These are phyloP conservation scores for Kluyveromyces sp. DNA, from an alignment of 1,139 yeast genomes.

Conservation along the genomic window DNA sequence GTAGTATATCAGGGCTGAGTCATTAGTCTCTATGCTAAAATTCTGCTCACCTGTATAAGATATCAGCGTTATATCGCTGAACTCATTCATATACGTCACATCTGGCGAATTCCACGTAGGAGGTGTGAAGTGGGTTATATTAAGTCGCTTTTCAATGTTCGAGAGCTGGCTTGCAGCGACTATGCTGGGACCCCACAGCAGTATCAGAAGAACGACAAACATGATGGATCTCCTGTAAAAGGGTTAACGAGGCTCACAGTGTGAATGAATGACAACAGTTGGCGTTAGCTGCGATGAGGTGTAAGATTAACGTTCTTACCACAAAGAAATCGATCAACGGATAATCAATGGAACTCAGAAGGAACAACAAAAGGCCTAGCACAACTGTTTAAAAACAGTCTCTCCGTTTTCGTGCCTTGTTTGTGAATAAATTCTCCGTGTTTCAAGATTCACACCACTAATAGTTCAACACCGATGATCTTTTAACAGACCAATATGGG, in stretches of 20 bases:
- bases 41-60: constrained; percentile 46
- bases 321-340: neutral
- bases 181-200: constrained; percentile 5
- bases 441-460: too few relatives aligned
- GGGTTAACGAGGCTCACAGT: too few relatives aligned
- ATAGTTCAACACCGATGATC: too few relatives aligned
- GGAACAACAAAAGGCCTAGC: neutral
- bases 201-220: neutral
- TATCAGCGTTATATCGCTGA: constrained; percentile 55
- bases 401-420: neutral
- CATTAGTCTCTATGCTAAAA: constrained; percentile 28
- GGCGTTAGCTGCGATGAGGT: too few relatives aligned
- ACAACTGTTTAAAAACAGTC: neutral
- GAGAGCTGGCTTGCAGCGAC: constrained; percentile 13
- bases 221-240: too few relatives aligned
- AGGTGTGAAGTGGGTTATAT: constrained; percentile 9
- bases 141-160: constrained; percentile 13
- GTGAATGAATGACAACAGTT: constrained; percentile 4
- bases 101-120: constrained; percentile 12
- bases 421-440: too few relatives aligned
- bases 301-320: neutral
- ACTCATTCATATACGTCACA: constrained; percentile 44
- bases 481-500: too few relatives aligned
- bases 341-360: neutral
- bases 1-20: constrained; percentile 25